phyloP scores from a whole-genome alignment of 495 filamentous ascomycete genomes.

The Corynascus novoguineensis region DNA sequence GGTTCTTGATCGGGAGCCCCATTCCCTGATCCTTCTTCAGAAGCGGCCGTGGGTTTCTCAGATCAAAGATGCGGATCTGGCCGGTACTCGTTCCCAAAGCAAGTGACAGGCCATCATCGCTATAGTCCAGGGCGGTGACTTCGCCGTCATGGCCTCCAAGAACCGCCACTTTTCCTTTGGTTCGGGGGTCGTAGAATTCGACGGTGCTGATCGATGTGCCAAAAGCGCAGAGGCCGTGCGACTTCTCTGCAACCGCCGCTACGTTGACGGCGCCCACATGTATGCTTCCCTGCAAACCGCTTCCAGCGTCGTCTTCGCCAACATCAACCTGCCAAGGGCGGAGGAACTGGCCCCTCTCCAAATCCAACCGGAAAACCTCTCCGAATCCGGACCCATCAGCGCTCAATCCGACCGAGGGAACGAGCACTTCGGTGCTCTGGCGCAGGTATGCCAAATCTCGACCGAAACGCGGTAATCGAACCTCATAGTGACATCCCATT shows the following conservation, averaged over 20 bases:
- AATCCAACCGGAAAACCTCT: conserved; percentile 87
- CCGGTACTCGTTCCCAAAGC: conserved; percentile 86
- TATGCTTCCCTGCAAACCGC: conserved; percentile 76
- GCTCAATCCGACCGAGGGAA: conserved; percentile 85
- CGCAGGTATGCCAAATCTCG: conserved; percentile 82
- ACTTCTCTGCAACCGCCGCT: conserved; percentile 81
- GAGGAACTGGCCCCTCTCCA: conserved; percentile 80
- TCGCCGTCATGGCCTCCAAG: conserved; percentile 61
- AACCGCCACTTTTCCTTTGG: conserved; percentile 72
- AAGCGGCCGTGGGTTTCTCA: conserved; percentile 79
- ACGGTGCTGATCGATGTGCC: conserved; percentile 94
- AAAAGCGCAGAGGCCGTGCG: conserved; percentile 88
- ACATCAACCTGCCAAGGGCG: conserved; percentile 73
- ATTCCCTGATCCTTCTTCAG: conserved; percentile 94
- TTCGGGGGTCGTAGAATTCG: conserved; percentile 90
- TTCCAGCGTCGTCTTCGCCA: conserved; percentile 67
- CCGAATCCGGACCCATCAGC: conserved; percentile 64
- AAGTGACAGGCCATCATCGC: conserved; percentile 74
- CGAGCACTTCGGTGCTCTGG: conserved; percentile 76
- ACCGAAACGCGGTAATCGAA: conserved; percentile 85
- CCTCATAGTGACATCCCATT: conserved; percentile 77
- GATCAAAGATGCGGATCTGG: conserved; percentile 86
- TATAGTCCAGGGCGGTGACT: conserved; percentile 83
- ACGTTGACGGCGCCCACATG: conserved; percentile 80
- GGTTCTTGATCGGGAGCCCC: conserved; percentile 83